Evolutionary conservation across 148 eudicot species (phyloP).

Genomic region (Spergularia bocconei): DNA sequence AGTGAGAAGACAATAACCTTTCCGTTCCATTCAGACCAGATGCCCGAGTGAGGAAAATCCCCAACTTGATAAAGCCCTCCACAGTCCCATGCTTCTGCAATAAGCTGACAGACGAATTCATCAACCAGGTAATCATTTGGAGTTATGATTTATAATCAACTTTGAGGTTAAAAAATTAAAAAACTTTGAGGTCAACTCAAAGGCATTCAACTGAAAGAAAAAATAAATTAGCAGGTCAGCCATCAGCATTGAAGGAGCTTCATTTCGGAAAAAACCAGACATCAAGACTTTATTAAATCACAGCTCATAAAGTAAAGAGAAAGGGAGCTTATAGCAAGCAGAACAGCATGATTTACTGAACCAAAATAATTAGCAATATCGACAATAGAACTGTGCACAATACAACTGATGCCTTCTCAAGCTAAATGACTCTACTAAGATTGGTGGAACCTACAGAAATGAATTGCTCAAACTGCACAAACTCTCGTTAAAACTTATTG

Average conservation of each 20-base stretch:
- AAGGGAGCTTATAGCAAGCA: too few relatives aligned
- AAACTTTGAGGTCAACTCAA: too few relatives aligned
- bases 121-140: constrained; percentile 7
- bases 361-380: too few relatives aligned
- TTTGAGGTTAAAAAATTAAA: neutral
- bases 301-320: too few relatives aligned
- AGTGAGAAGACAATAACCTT: constrained; percentile 49
- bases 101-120: constrained; percentile 51
- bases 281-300: too few relatives aligned
- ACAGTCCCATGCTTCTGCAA: constrained; percentile 99
- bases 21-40: constrained; percentile 99
- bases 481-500: too few relatives aligned
- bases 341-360: too few relatives aligned
- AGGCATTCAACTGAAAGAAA: constrained; percentile 2
- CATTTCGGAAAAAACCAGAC: neutral
- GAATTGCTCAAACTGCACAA: too few relatives aligned
- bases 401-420: too few relatives aligned
- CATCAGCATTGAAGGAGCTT: neutral
- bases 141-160: neutral
- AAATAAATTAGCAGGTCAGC: neutral
- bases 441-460: too few relatives aligned
- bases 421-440: too few relatives aligned
- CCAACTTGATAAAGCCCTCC: constrained; percentile 99
- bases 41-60: constrained; percentile 91
- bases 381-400: too few relatives aligned